Evolutionary conservation across 768 basidiomycete species (phyloP), one percentile per base, ranked within the genome.

Genomic region (Mycena pura): DNA sequence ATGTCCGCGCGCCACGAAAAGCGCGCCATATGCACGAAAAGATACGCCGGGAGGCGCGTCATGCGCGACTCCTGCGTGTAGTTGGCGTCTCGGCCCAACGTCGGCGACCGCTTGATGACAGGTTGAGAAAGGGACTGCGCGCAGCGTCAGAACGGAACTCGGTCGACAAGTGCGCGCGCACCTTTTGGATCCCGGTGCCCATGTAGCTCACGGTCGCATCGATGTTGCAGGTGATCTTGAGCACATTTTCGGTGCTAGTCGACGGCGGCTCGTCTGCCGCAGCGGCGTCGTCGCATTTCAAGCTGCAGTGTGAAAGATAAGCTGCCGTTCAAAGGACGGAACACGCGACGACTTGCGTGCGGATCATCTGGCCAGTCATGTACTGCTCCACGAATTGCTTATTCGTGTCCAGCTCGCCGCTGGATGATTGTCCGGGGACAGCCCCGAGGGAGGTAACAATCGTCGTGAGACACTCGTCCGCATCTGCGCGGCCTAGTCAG

Each of bases 1-100:
- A 97, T 95, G 66, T 99, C 97, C 34, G 85, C 81, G 60, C 93
- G 81, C 97, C 97, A 99, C 55, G 89, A 90, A 74, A 99, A 99
- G 45, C 97, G 91, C 13, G 96, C 95, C 91, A 98, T 93, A 68
- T 99, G 95, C 5, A 99, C 86, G 6, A 90, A 88, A 21, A 97
- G 83, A 69, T 92, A 96, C 5, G 86, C 74, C 0, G 97, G 97
- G 13, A 99, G 79, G 21, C 96, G 85, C 11, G 92, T 86, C 48
- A 99, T 70, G 9, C 95, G 88, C 4, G 92, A 90, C 34, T 85
- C 87, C 69, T 93, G 89, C 21, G 81, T 87, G 78, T 99, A 99
- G 0, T 83, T 74, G 0, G 96, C 96, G 39, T 92, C 84, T 13
- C 95, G 87, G 1, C 86, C 89, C 2, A 99, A 81, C 4, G 86